phyloP scores from a whole-genome alignment of 495 filamentous ascomycete species.

The Baudoinia panamericana region DNA sequence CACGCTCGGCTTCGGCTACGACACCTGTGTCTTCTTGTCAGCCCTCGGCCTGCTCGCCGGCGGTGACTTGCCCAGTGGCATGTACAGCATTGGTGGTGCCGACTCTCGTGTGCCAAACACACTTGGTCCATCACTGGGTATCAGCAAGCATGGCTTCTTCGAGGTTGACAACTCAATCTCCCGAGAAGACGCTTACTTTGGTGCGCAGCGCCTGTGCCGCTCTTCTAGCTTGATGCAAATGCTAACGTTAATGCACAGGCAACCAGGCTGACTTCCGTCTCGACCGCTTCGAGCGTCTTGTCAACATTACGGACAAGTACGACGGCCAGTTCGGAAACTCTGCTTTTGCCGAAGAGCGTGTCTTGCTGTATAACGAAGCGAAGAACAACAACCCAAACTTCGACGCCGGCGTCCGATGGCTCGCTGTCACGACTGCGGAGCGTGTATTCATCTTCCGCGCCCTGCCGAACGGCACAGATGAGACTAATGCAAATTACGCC shows the following conservation, averaged over 20 bases:
- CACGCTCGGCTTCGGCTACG: too few species aligned
- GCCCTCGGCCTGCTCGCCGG: conserved; percentile 23
- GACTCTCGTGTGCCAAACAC: conserved; percentile 21
- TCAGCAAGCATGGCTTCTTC: conserved; percentile 21
- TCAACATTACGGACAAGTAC: conserved; percentile 12
- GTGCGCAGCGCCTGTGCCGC: too few species aligned
- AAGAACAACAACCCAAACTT: conserved; percentile 21
- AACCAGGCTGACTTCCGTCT: conserved; percentile 23
- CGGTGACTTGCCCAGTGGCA: conserved; percentile 21
- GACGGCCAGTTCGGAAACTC: conserved; percentile 14
- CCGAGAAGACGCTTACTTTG: conserved; percentile 21
- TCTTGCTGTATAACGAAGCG: conserved; percentile 19
- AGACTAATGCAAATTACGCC: conserved; percentile 9
- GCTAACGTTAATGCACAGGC: too few species aligned
- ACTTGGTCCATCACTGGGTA: conserved; percentile 17
- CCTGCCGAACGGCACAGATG: conserved; percentile 21
- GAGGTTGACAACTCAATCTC: conserved; percentile 23
- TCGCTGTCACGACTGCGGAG: conserved; percentile 20
- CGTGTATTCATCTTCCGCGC: conserved; percentile 22
- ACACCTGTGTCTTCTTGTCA: too few species aligned
- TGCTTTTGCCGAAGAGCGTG: conserved; percentile 14
- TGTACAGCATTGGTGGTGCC: conserved; percentile 20
- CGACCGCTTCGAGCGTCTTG: conserved; percentile 19
- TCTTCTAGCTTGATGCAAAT: too few species aligned
- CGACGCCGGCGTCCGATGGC: conserved; percentile 19